Percentiles rank a stretch among this genome's conserved stretches.
Conservation (phyloP, 1,139 yeast genomes). For the Saccharomyces pastorianus region DNA sequence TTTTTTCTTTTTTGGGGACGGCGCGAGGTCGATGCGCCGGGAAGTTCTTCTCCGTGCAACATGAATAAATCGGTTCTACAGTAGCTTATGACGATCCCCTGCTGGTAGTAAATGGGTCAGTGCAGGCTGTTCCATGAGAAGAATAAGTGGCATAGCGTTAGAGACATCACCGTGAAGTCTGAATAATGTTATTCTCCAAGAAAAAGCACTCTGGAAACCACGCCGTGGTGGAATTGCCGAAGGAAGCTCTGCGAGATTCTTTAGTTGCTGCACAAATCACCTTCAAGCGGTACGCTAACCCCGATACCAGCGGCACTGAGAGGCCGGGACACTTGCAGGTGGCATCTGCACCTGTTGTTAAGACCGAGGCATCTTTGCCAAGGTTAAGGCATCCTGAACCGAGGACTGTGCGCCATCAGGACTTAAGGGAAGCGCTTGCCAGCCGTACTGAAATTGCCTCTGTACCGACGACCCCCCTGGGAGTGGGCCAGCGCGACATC, state of each 20-base stretch:
- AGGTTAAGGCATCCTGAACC: not conserved
- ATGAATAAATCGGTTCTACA: not conserved
- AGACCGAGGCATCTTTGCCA: not conserved
- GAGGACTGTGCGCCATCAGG: not conserved
- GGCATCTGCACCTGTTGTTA: not conserved
- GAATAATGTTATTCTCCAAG: conserved; percentile 6
- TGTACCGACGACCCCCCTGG: not conserved
- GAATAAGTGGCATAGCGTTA: too few species aligned
- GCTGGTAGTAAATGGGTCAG: too few species aligned
- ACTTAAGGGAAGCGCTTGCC: not conserved
- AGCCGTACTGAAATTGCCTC: not conserved
- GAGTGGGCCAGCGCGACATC: not conserved
- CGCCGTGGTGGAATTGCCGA: conserved; percentile 6
- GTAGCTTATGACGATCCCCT: not conserved
- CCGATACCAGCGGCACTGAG: too few species aligned
- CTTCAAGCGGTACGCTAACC: conserved; percentile 17
- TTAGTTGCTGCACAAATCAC: conserved; percentile 23
- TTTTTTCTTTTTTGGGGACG: not conserved
- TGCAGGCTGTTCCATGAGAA: too few species aligned
- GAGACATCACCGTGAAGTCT: too few species aligned
- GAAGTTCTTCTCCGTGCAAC: not conserved
- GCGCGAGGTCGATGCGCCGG: not conserved
- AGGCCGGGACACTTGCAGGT: not conserved
- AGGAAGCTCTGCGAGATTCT: conserved; percentile 14
- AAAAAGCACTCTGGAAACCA: conserved; percentile 6